These are phyloP conservation scores for Ananas comosus DNA, from an alignment of 176 grass and related monocot species.

Conservation along the genomic window DNA sequence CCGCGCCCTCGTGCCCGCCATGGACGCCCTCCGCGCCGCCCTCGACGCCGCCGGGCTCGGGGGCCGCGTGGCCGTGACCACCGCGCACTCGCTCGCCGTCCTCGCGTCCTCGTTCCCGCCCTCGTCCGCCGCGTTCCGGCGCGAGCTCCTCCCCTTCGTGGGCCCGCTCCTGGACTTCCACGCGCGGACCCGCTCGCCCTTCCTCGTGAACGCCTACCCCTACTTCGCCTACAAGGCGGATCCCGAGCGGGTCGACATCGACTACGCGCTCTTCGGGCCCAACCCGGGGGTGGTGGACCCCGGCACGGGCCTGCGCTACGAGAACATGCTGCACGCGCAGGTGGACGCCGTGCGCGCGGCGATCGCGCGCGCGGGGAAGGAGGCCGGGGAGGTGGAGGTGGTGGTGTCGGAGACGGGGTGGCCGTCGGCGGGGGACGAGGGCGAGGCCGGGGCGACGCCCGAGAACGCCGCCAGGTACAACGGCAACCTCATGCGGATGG, in stretches of 20 bases:
- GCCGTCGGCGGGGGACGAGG: conserved; percentile 60
- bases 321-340: conserved; percentile 89
- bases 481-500: conserved; percentile 66
- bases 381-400: conserved; percentile 47
- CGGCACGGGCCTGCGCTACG: conserved; percentile 49
- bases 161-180: conserved; percentile 53
- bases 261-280: conserved; percentile 66
- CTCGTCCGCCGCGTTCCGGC: conserved; percentile 42
- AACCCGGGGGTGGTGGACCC: conserved; percentile 46
- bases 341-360: conserved; percentile 73
- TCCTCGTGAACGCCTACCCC: conserved; percentile 86
- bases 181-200: conserved; percentile 45
- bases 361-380: conserved; percentile 32
- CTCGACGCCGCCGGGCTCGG: conserved; percentile 41
- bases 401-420: conserved; percentile 89
- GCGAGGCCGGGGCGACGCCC: conserved; percentile 61
- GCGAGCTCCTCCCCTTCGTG: conserved; percentile 53
- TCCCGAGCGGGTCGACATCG: conserved; percentile 36
- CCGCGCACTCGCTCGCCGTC: conserved; percentile 79
- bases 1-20: conserved; percentile 59
- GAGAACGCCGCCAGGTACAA: conserved; percentile 78
- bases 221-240: conserved; percentile 94
- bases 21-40: conserved; percentile 51
- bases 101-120: conserved; percentile 73
- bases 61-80: conserved; percentile 46